Evolutionary conservation across 805 yeast genomes (phyloP), one percentile per base, ranked within the genome.

Genomic region (Yarrowia sp.): DNA sequence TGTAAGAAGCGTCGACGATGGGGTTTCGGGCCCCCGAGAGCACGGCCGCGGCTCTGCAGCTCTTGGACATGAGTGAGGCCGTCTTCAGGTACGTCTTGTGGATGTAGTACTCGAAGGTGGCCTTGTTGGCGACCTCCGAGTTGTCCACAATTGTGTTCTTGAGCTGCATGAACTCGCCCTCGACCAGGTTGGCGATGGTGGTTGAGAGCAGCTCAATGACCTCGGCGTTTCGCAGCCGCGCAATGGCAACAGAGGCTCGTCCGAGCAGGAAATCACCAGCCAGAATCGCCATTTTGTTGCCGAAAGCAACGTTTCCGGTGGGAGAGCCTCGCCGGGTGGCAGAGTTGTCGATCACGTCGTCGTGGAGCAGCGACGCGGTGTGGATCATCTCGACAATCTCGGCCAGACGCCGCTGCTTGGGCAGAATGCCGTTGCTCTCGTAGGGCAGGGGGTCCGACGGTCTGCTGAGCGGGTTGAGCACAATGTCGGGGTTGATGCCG

Each of bases 381-480:
- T 94, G 99, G 66, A 94, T 94, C 96, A 94, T 89, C 75, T 94
- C 99, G 9, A 93, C 97, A 69, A 94, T 93, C 76, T 94, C 99
- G 0, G 99, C 98, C 62, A 94, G 79, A 63, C 99, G 81, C 66
- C 98, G 81, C 76, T 94, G 99, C 68, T 94, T 91, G 47, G 99
- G 98, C 63, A 93, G 77, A 55, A 94, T 90, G 1, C 97, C 97
- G 68, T 83, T 83, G 62, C 82, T 77, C 14, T 81, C 81, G 49
- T 82, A 78, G 0, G 93, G 90, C 61, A 87, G 77, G 36, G 83
- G 78, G 65, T 83, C 87, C 80, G 90, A 87, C 9, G 96, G 94
- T 69, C 84, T 83, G 22, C 92, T 84, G 64, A 92, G 78, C 1
- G 97, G 97, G 69, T 92, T 90, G 65, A 90, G 79, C 16, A 88